Evolutionary conservation across 2,329 filamentous ascomycete genomes (phyloP).

Genomic region (Aspergillus sp.): DNA sequence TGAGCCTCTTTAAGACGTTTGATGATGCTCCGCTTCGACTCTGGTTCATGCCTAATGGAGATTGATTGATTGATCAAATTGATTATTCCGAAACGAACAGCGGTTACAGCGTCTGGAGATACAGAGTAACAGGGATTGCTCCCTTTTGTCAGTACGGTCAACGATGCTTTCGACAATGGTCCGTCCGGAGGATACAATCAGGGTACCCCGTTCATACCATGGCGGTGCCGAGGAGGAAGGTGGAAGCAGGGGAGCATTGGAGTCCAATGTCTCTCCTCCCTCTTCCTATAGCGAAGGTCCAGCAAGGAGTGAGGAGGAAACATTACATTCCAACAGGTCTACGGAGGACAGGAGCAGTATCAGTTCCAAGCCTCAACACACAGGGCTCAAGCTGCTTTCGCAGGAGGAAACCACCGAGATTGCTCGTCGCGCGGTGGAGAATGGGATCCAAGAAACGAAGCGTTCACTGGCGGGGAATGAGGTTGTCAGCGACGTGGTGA

Average conservation of each 20-base stretch:
- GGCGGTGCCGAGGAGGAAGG: slow-evolving; percentile 28
- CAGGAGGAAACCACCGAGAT: slow-evolving; percentile 41
- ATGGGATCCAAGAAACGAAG: slow-evolving; percentile 40
- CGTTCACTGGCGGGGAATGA: slow-evolving; percentile 40
- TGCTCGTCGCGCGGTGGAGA: slow-evolving; percentile 38
- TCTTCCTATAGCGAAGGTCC: slow-evolving; percentile 21
- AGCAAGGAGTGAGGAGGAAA: slow-evolving; percentile 22
- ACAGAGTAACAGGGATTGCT: background rate
- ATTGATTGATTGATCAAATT: slow-evolving; percentile 9
- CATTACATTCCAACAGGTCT: slow-evolving; percentile 17
- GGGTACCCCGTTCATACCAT: slow-evolving; percentile 24
- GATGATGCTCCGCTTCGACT: slow-evolving; percentile 15
- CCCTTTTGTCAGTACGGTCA: background rate
- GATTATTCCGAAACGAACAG: background rate
- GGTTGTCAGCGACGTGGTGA: slow-evolving; percentile 38
- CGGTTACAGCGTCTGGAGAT: background rate
- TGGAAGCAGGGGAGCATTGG: slow-evolving; percentile 16
- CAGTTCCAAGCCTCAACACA: slow-evolving; percentile 10
- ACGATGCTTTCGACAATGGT: slow-evolving; percentile 29
- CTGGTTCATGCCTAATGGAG: slow-evolving; percentile 7
- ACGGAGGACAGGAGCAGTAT: slow-evolving; percentile 13
- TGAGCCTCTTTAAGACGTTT: slow-evolving; percentile 6
- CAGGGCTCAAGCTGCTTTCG: slow-evolving; percentile 24
- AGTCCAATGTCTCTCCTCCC: slow-evolving; percentile 18
- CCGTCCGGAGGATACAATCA: slow-evolving; percentile 31